Conservation (phyloP, 345 rosid genomes). For the Theobroma cacao region DNA sequence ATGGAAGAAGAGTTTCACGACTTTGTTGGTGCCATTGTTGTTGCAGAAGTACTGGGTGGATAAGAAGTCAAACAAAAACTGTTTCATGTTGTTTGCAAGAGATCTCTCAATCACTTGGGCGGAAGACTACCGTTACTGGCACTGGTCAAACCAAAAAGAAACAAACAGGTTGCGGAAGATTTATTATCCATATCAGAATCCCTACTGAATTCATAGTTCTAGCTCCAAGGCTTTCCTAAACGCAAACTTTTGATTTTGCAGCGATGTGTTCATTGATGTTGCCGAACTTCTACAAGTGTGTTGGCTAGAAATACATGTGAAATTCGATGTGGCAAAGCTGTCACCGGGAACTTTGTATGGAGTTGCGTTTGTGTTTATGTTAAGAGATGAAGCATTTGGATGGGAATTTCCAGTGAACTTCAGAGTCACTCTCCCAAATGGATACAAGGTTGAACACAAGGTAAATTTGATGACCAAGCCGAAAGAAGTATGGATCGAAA, state of each 20-base stretch:
- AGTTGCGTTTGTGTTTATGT: slow-evolving; percentile 42
- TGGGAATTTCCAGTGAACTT: slow-evolving; percentile 57
- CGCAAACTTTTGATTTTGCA: neutral
- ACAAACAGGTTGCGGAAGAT: slow-evolving; percentile 30
- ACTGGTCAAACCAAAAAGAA: slow-evolving; percentile 41
- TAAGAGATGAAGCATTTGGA: slow-evolving; percentile 44
- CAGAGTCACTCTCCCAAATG: slow-evolving; percentile 6
- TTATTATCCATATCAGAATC: neutral
- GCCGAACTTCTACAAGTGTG: slow-evolving; percentile 47
- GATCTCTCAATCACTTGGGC: slow-evolving; percentile 60
- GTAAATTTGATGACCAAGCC: neutral
- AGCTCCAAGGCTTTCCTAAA: neutral
- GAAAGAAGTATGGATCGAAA: neutral
- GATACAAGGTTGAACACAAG: neutral
- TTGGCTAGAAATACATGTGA: slow-evolving; percentile 57
- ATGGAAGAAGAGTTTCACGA: too few species aligned
- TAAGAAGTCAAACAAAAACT: too few species aligned
- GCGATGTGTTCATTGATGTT: slow-evolving; percentile 38
- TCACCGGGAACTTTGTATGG: slow-evolving; percentile 48
- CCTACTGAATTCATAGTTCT: neutral
- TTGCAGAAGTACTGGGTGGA: too few species aligned
- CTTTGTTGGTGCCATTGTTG: too few species aligned
- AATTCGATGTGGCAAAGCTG: slow-evolving; percentile 42
- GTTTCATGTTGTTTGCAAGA: slow-evolving; percentile 59
- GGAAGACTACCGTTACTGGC: slow-evolving; percentile 49